phyloP scores from a whole-genome alignment of 2,329 filamentous ascomycete genomes.

The Aplosporella prunicola region DNA sequence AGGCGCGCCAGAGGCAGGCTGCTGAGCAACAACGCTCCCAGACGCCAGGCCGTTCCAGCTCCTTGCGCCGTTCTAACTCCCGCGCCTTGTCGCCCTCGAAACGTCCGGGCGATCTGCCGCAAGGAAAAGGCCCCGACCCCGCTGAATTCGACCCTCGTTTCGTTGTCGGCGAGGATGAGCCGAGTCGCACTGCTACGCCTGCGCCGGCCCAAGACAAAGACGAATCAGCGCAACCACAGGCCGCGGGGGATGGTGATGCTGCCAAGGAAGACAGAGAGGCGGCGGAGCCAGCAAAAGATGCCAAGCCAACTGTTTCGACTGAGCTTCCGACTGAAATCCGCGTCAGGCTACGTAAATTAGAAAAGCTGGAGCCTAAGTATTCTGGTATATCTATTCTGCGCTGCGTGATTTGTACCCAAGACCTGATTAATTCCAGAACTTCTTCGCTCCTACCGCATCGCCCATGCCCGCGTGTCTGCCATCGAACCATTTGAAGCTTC shows the following conservation, averaged over 20 bases:
- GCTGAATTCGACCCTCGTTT: conserved; percentile 82
- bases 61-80: conserved; percentile 39
- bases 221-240: conserved; percentile 13
- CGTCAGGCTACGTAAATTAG: conserved; percentile 70
- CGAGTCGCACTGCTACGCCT: conserved; percentile 53
- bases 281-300: conserved; percentile 18
- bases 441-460: conserved; percentile 81
- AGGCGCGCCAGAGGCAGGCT: conserved; percentile 60
- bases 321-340: conserved; percentile 68
- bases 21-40: conserved; percentile 36
- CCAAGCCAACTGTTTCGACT: conserved; percentile 22
- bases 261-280: conserved; percentile 23
- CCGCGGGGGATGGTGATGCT: conserved; percentile 18
- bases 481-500: conserved; percentile 92
- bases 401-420: conserved; percentile 1
- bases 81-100: conserved; percentile 31
- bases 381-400: conserved; percentile 47
- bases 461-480: conserved; percentile 73
- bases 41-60: conserved; percentile 35
- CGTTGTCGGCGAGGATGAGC: conserved; percentile 69
- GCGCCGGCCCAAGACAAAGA: conserved; percentile 35
- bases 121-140: conserved; percentile 63
- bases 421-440: conserved; percentile 63
- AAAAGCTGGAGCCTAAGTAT: conserved; percentile 81
- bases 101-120: conserved; percentile 24